phyloP scores from a whole-genome alignment of 305 asterid species.

The Fraxinus baroniana region DNA sequence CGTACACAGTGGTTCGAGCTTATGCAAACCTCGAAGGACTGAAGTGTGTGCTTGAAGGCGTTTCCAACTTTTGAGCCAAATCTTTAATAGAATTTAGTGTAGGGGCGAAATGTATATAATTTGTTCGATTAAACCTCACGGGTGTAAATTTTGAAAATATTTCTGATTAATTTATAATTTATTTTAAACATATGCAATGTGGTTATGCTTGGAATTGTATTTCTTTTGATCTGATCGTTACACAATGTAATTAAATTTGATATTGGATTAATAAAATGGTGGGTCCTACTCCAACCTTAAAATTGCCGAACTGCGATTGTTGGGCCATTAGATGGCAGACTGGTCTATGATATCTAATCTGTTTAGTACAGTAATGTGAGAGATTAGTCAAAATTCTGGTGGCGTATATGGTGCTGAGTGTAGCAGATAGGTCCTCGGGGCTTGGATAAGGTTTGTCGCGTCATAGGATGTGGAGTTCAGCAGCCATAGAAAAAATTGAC shows the following conservation, averaged over 20 bases:
- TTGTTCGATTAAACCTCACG: background rate
- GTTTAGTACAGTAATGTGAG: background rate
- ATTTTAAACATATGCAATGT: too few species aligned
- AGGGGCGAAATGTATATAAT: background rate
- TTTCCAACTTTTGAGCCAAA: background rate
- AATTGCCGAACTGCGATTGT: background rate
- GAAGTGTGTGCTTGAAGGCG: background rate
- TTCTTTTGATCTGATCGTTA: too few species aligned
- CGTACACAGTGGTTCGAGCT: constrained; percentile 89
- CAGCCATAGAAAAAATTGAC: background rate
- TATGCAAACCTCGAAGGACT: constrained; percentile 64
- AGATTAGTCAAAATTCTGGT: background rate
- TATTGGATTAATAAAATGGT: too few species aligned
- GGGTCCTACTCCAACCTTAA: too few species aligned
- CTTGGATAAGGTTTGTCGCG: background rate
- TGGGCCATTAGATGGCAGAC: background rate
- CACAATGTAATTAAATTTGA: too few species aligned
- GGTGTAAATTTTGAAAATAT: too few species aligned
- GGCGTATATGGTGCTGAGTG: background rate
- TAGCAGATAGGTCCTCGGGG: background rate
- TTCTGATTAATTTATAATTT: too few species aligned
- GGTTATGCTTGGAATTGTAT: too few species aligned
- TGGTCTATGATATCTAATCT: background rate
- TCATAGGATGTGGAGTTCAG: background rate
- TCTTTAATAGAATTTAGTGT: background rate